These are phyloP conservation scores for Radiomyces spectabilis DNA, from an alignment of 192 early-diverging fungal species.

Conservation along the genomic window DNA sequence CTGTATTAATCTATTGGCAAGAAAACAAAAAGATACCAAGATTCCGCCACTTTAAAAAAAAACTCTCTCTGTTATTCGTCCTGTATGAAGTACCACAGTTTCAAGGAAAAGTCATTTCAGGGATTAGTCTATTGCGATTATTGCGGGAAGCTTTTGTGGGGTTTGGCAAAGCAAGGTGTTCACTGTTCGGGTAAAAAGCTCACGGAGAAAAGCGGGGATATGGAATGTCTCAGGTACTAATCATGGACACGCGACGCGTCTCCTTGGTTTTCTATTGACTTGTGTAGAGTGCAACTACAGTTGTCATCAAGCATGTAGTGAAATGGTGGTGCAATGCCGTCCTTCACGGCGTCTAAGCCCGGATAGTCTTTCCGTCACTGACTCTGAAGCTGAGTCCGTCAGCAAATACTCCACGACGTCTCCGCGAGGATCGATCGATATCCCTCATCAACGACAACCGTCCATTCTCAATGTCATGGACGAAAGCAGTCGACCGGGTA, in stretches of 20 bases:
- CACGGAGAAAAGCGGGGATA: conserved; percentile 1
- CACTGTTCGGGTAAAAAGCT: conserved; percentile 22
- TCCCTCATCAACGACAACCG: conserved; percentile 5
- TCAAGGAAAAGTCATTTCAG: not conserved
- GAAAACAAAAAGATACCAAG: too few species aligned
- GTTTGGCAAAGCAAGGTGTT: conserved; percentile 14
- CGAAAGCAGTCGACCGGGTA: too few species aligned
- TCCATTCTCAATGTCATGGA: too few species aligned
- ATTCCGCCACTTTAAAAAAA: too few species aligned
- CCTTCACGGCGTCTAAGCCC: conserved; percentile 11
- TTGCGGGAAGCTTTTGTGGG: conserved; percentile 1
- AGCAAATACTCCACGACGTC: conserved; percentile 10
- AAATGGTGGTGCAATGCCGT: conserved; percentile 18
- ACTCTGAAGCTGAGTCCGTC: conserved; percentile 22
- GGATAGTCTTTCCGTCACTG: conserved; percentile 18
- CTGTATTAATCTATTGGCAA: too few species aligned
- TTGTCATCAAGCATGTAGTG: not conserved
- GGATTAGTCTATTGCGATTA: conserved; percentile 5
- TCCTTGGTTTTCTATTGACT: not conserved
- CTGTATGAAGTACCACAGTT: not conserved
- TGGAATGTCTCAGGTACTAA: not conserved
- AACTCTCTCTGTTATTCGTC: not conserved
- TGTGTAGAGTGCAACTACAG: not conserved
- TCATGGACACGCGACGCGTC: not conserved
- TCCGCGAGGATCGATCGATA: conserved; percentile 4